A percentile compares a stretch with the other conserved stretches of the same genome.
phyloP scores from a whole-genome alignment of 352 stramenopile species.

The Pythium scleroteichum region DNA sequence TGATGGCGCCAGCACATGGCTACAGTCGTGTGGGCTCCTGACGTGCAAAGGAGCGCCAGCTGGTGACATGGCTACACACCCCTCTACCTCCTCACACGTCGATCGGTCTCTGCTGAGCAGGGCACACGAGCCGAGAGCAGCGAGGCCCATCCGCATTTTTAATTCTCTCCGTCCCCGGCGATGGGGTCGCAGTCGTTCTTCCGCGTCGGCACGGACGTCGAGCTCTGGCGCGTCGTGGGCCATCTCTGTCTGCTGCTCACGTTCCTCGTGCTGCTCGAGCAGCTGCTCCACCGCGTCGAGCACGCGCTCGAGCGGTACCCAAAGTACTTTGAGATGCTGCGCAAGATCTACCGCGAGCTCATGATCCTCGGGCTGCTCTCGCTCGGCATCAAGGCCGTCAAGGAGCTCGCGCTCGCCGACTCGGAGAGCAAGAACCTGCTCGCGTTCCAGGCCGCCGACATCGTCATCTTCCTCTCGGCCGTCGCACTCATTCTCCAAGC shows the following conservation, averaged over 20 bases:
- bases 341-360: conserved; percentile 25
- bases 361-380: conserved; percentile 37
- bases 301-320: conserved; percentile 24
- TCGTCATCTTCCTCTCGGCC: conserved; percentile 34
- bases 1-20: not conserved
- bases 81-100: not conserved
- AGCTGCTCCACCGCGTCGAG: conserved; percentile 28
- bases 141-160: too few relatives aligned
- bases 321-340: conserved; percentile 30
- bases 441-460: conserved; percentile 37
- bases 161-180: too few relatives aligned
- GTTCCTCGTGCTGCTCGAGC: conserved; percentile 27
- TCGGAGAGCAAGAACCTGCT: conserved; percentile 15
- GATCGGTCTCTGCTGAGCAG: conserved; percentile 1
- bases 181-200: conserved; percentile 40
- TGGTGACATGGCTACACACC: not conserved
- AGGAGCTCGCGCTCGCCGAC: conserved; percentile 19
- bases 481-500: conserved; percentile 33
- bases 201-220: conserved; percentile 47
- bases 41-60: not conserved
- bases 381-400: conserved; percentile 26
- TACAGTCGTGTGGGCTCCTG: not conserved
- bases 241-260: conserved; percentile 50
- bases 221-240: conserved; percentile 54
- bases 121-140: too few relatives aligned